Evolutionary conservation across 352 stramenopile genomes (phyloP).

Genomic region (Globisporangium acanthophoron): DNA sequence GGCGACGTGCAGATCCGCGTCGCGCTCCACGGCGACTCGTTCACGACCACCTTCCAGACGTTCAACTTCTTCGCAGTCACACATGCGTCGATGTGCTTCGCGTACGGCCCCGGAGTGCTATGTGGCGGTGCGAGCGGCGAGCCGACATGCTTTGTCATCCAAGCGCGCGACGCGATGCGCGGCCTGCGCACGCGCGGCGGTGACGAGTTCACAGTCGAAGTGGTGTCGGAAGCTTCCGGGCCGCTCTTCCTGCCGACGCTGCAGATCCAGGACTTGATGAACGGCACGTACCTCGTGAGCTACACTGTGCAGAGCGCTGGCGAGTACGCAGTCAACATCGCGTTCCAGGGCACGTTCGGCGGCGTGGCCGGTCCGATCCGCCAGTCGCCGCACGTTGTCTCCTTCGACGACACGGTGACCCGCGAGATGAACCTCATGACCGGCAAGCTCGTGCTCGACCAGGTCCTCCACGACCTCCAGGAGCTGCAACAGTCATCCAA

Average conservation of each 20-base stretch:
- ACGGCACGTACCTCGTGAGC: slow-evolving; percentile 93
- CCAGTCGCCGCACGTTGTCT: slow-evolving; percentile 86
- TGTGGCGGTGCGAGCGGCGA: slow-evolving; percentile 71
- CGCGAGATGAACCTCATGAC: slow-evolving; percentile 81
- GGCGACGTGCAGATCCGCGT: slow-evolving; percentile 88
- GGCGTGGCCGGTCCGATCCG: slow-evolving; percentile 83
- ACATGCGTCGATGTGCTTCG: slow-evolving; percentile 80
- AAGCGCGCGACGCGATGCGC: slow-evolving; percentile 74
- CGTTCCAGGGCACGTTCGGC: slow-evolving; percentile 92
- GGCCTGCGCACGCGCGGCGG: slow-evolving; percentile 87
- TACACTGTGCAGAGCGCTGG: slow-evolving; percentile 83
- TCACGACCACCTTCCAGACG: slow-evolving; percentile 91
- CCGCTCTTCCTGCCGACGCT: slow-evolving; percentile 54
- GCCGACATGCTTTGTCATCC: slow-evolving; percentile 78
- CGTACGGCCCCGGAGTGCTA: slow-evolving; percentile 92
- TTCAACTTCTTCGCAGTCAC: slow-evolving; percentile 95
- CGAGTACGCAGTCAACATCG: slow-evolving; percentile 81
- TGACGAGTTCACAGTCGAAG: slow-evolving; percentile 88
- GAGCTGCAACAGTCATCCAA: slow-evolving; percentile 48
- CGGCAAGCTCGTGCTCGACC: slow-evolving; percentile 72
- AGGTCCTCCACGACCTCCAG: slow-evolving; percentile 63
- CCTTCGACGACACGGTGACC: slow-evolving; percentile 73
- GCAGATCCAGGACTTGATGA: slow-evolving; percentile 79
- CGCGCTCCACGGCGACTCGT: slow-evolving; percentile 89
- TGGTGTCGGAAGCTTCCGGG: slow-evolving; percentile 39